Base-by-base conservation (phyloP, 352 stramenopile species). In the Stephanocyclus meneghinianus region DNA sequence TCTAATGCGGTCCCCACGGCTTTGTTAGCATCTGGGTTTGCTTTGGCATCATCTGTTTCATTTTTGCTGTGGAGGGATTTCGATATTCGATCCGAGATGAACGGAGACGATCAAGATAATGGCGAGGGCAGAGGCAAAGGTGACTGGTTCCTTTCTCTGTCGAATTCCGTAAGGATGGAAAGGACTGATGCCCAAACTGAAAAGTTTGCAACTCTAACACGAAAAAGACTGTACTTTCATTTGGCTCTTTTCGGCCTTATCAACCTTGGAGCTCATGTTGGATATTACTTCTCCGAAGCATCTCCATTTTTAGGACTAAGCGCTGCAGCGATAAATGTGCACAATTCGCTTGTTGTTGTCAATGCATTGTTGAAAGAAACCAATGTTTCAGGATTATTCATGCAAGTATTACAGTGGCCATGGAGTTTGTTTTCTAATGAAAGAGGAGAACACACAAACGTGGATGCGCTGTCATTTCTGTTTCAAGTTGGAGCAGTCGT, bases 51-150 rank as follows among this genome's bases (percentile, higher is more conserved):
- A 16, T 18, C 32, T 21, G 61, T 69, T 21, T 45, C 71, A 16
- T 78, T 78, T 30, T 26, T 78, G 26, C 35, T 78, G 15, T 78
- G 71, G 71, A 70, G 71, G 55, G 71, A 78, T 65, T 61, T 67
- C 2, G 60, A 71, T 40, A 45, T 66, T 30, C 18, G 37, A 47
- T 59, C 71, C 3, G 71, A 78, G 45, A 64, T 51, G 56, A 53
- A 13, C 18, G 30, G 15, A 29, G 62, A 71, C 26, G 26, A 21
- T 42, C 6, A 56, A 42, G 13, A 21, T 42, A 16, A 45, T 48
- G 47, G 6, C 1, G 62, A 71, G 13, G 53, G 37, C 13, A 51
- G 1, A 42, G 13, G 29, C 15, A 67, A 71, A 47, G 71, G 71
- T 16, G 60, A 71, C 48, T 71, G 47, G 48, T 78, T 71, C 42